These are phyloP conservation scores for Myxozyma neotropica DNA, from an alignment of 805 yeast species.

Conservation along the genomic window DNA sequence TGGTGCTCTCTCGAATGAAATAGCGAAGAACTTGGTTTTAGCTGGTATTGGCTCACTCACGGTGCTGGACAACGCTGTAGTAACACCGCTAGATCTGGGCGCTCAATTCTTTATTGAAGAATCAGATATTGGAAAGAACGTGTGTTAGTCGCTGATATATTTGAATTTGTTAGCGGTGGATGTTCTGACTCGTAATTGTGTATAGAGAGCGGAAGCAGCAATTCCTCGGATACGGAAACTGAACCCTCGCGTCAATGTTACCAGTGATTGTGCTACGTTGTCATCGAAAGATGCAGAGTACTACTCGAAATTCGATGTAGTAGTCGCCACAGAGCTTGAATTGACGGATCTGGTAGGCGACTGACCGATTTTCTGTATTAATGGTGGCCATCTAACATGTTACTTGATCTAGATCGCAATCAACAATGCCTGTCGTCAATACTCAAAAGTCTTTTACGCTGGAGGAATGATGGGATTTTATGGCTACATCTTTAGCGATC, in stretches of 20 bases:
- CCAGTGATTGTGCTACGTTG: constrained; percentile 44
- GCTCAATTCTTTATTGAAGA: constrained; percentile 72
- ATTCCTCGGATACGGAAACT: constrained; percentile 63
- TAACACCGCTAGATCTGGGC: constrained; percentile 64
- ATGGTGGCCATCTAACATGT: too few relatives aligned
- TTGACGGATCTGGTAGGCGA: constrained; percentile 44
- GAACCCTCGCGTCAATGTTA: constrained; percentile 74
- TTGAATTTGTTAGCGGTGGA: background rate
- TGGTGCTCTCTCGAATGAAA: constrained; percentile 79
- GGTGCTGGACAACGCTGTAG: constrained; percentile 60
- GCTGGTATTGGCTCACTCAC: constrained; percentile 84
- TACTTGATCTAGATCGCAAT: constrained; percentile 42
- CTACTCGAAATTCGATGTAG: constrained; percentile 62
- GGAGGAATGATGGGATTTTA: constrained; percentile 76
- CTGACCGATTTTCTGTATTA: background rate
- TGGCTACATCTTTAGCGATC: constrained; percentile 80
- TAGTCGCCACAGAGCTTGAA: constrained; percentile 71
- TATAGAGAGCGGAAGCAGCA: constrained; percentile 56
- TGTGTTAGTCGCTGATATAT: constrained; percentile 4
- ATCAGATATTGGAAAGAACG: constrained; percentile 54
- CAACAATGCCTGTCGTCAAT: constrained; percentile 58
- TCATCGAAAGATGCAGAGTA: constrained; percentile 41
- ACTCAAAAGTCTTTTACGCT: constrained; percentile 66
- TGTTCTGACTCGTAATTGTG: background rate
- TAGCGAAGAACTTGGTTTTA: constrained; percentile 78